Base-by-base conservation (phyloP, 352 stramenopile species). In the Globisporangium okanoganense region DNA sequence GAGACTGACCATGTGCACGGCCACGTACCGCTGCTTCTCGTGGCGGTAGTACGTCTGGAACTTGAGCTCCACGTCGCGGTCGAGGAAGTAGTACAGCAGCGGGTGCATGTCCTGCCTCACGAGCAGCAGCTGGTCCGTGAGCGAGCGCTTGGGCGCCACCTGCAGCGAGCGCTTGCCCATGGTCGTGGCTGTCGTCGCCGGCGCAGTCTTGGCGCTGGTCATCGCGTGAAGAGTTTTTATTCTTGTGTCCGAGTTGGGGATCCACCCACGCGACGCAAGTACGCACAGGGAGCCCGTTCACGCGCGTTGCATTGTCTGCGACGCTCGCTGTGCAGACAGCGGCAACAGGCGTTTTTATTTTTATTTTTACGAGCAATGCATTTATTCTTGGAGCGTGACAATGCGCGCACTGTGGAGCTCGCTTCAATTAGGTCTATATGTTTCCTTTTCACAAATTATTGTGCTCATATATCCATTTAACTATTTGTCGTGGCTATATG, bases 11-110 rank as follows among this genome's bases (percentile, higher is more conserved):
- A 88, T 84, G 38, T 81, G 70, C 14, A 69, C 8, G 22, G 64
- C 45, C 16, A 80, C 36, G 8, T 56, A 38, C 1, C 16, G 51
- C 50, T 88, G 76, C 38, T 76, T 79, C 56, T 85, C 66, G 3
- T 71, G 65, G 1, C 71, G 72, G 43, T 76, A 83, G 56, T 78
- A 88, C 0, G 71, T 76, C 64, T 88, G 79, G 66, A 87, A 88
- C 52, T 83, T 76, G 49, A 73, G 73, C 61, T 88, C 79, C 25
- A 87, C 69, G 45, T 78, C 68, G 51, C 64, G 66, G 45, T 88
- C 76, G 51, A 81, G 24, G 43, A 88, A 88, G 62, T 73, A 76
- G 58, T 73, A 76, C 29, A 83, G 62, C 12, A 75, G 33, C 12
- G 64, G 35, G 56, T 86, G 75, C 14, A 73, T 71, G 13, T 78